These are phyloP conservation scores for Holtermannia corniformis DNA, from an alignment of 768 basidiomycete genomes.

Conservation along the genomic window DNA sequence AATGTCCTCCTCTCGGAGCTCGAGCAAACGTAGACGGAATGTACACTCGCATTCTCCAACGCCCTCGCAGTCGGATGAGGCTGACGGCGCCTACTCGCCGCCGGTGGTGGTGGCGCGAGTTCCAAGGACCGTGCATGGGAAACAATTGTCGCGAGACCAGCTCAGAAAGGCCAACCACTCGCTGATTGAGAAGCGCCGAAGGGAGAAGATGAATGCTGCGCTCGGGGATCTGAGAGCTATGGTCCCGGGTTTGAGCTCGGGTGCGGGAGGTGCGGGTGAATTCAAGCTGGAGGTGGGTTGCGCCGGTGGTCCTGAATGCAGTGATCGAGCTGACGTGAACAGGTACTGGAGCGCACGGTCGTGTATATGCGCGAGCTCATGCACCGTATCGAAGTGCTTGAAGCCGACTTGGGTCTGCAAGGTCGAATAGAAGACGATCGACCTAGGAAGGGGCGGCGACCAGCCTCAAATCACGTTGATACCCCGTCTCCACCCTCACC, in stretches of 20 bases:
- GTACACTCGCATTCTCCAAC: background rate
- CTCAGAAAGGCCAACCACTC: conserved; percentile 89
- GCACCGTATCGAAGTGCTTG: conserved; percentile 48
- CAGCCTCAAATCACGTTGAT: background rate
- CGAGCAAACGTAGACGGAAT: background rate
- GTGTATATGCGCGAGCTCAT: conserved; percentile 65
- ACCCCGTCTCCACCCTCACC: conserved; percentile 4
- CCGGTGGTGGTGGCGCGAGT: background rate
- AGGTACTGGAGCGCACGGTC: conserved; percentile 64
- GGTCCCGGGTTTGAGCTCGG: conserved; percentile 51
- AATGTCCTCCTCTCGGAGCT: background rate
- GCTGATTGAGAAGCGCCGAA: conserved; percentile 82
- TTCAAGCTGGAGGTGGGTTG: conserved; percentile 74
- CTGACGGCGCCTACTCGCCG: background rate
- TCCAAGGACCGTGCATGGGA: background rate
- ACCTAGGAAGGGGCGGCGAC: background rate
- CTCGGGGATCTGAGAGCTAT: conserved; percentile 65
- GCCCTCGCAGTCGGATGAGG: background rate
- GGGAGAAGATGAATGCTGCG: conserved; percentile 94
- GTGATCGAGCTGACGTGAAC: background rate
- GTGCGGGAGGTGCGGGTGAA: conserved; percentile 63
- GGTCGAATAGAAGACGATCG: background rate
- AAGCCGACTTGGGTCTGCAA: conserved; percentile 14
- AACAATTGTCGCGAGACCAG: conserved; percentile 51
- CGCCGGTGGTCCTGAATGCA: background rate